Evolutionary conservation across 1,284 basidiomycete genomes (phyloP).

Genomic region (Inonotus obliquus): DNA sequence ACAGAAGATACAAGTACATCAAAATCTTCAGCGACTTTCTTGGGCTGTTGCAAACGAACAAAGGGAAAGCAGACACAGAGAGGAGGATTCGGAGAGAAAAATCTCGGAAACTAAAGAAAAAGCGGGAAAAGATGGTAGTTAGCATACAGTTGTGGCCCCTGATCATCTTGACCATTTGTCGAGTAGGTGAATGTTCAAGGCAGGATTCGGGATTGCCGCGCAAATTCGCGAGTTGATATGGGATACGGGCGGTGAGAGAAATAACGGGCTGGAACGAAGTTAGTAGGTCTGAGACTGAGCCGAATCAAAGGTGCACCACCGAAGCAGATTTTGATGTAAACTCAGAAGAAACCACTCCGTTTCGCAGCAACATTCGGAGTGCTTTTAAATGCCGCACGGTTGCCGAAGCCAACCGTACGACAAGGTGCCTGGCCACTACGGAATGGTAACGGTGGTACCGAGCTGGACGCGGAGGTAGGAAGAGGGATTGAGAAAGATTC

Average conservation of each 20-base stretch:
- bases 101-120: neutral
- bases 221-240: too few relatives aligned
- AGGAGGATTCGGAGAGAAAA: neutral
- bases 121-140: too few relatives aligned
- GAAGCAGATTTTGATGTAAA: too few relatives aligned
- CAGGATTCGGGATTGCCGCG: too few relatives aligned
- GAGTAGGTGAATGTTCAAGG: too few relatives aligned
- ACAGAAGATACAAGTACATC: neutral
- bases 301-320: too few relatives aligned
- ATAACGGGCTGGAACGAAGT: too few relatives aligned
- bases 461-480: neutral
- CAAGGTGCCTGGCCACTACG: neutral
- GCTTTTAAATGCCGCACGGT: neutral
- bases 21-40: neutral
- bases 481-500: neutral
- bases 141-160: too few relatives aligned
- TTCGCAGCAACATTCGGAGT: neutral
- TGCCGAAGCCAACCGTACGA: neutral
- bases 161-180: too few relatives aligned
- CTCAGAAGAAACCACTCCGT: neutral
- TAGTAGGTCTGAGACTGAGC: too few relatives aligned
- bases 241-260: too few relatives aligned
- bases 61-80: neutral
- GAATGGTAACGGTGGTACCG: neutral
- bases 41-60: neutral